phyloP scores from a whole-genome alignment of 768 basidiomycete genomes.

The Auricularia auricula-judae region DNA sequence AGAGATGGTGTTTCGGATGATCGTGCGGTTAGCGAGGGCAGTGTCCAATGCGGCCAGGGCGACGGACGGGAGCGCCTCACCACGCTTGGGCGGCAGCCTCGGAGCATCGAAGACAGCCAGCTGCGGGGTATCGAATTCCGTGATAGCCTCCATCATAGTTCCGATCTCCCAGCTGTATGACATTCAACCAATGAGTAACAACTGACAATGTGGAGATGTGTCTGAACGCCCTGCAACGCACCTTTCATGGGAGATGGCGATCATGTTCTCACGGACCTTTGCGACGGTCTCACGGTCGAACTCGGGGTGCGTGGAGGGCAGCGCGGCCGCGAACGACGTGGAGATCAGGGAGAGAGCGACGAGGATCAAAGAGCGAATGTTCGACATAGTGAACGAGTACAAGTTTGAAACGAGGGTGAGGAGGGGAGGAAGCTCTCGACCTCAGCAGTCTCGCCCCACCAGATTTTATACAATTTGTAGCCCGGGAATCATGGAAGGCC shows the following conservation, averaged over 20 bases:
- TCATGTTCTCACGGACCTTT: background rate
- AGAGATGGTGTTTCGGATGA: too few relatives aligned
- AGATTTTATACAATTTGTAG: too few relatives aligned
- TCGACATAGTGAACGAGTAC: too few relatives aligned
- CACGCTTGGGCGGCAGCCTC: background rate
- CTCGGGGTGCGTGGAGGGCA: background rate
- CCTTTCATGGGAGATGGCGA: background rate
- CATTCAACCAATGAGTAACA: too few relatives aligned
- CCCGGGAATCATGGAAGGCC: too few relatives aligned
- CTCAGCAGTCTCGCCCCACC: too few relatives aligned
- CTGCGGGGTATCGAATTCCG: conserved; percentile 14
- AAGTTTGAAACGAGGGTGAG: too few relatives aligned
- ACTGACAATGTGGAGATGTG: background rate
- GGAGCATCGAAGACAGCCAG: conserved; percentile 12
- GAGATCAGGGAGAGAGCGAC: background rate
- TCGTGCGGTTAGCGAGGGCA: background rate
- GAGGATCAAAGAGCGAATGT: background rate
- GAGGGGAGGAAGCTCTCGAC: too few relatives aligned
- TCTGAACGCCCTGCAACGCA: background rate
- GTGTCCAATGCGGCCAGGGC: background rate
- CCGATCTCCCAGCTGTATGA: conserved; percentile 13
- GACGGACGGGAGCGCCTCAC: background rate
- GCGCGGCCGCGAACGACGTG: background rate
- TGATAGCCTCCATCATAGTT: conserved; percentile 13
- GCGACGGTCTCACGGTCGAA: background rate